phyloP scores from a whole-genome alignment of 441 rosid species.

The Erodium trifolium region DNA sequence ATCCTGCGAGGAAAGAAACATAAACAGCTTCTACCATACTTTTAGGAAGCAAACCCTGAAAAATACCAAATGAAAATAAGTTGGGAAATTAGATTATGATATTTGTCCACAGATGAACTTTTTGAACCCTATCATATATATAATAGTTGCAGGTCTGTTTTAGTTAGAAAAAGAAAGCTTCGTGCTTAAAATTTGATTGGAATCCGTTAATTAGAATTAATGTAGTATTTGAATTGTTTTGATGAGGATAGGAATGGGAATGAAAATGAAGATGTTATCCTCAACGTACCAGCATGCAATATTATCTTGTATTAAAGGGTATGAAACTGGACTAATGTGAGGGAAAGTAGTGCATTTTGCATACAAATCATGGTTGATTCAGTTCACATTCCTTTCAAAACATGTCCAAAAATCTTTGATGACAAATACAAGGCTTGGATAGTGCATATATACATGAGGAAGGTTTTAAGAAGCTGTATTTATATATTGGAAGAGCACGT shows the following conservation, averaged over 20 bases:
- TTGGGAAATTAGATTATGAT: neutral
- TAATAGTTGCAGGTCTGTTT: neutral
- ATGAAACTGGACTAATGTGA: neutral
- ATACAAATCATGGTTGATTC: neutral
- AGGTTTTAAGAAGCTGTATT: neutral
- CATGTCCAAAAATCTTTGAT: neutral
- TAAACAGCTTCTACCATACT: conserved; percentile 67
- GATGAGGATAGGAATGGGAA: conserved; percentile 1
- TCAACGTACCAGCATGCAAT: neutral
- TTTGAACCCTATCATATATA: neutral
- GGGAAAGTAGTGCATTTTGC: neutral
- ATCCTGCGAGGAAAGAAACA: conserved; percentile 85
- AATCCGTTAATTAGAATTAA: neutral
- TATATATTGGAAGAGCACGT: neutral
- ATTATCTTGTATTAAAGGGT: neutral
- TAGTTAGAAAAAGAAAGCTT: neutral
- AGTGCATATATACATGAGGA: neutral
- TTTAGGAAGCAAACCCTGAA: conserved; percentile 64
- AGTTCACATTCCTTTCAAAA: conserved; percentile 2
- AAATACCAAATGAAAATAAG: neutral
- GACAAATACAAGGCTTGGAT: conserved; percentile 5
- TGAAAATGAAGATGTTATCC: neutral
- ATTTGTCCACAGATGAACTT: neutral
- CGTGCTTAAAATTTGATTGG: conserved; percentile 6
- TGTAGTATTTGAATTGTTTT: neutral